Base-by-base conservation (phyloP, 306 rosid species). In the Fragaria vesca region DNA sequence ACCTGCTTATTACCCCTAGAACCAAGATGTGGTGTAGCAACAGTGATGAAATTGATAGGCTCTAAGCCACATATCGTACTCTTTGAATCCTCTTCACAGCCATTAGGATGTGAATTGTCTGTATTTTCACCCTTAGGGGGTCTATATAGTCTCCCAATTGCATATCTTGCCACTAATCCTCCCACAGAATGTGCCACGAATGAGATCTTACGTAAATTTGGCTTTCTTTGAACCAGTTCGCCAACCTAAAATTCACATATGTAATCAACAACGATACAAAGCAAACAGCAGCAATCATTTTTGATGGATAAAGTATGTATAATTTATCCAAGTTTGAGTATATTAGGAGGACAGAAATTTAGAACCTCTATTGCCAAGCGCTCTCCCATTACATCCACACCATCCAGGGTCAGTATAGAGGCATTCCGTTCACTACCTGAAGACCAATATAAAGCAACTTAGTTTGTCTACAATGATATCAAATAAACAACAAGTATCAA, bases 1-100 rank as follows among this genome's bases (percentile, higher is more conserved):
- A 96, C 99, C 98, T 96, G 99, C 85, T 89, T 93, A 80, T 96
- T 86, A 72, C 98, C 98, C 91, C 99, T 96, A 42, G 99, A 96
- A 52, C 99, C 98, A 70, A 96, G 91, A 83, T 96, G 99, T 63
- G 99, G 99, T 60, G 99, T 93, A 76, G 99, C 99, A 78, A 90
- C 93, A 62, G 98, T 90, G 30, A 96, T 82, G 82, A 96, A 93
- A 84, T 96, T 93, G 83, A 91, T 66, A 36, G 98, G 91, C 86
- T 91, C 94, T 85, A 96, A 82, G 76, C 99, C 98, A 78, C 90
- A 78, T 76, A 96, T 86, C 32, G 94, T 90, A 78, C 91, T 87
- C 69, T 62, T 71, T 46, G 84, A 68, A 79, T 85, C 87, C 69
- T 79, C 85, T 60, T 71, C 76, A 62, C 83, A 20, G 76, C 65